Conservation (phyloP, 2,329 filamentous ascomycete genomes). For the Lecanicillium sp. region DNA sequence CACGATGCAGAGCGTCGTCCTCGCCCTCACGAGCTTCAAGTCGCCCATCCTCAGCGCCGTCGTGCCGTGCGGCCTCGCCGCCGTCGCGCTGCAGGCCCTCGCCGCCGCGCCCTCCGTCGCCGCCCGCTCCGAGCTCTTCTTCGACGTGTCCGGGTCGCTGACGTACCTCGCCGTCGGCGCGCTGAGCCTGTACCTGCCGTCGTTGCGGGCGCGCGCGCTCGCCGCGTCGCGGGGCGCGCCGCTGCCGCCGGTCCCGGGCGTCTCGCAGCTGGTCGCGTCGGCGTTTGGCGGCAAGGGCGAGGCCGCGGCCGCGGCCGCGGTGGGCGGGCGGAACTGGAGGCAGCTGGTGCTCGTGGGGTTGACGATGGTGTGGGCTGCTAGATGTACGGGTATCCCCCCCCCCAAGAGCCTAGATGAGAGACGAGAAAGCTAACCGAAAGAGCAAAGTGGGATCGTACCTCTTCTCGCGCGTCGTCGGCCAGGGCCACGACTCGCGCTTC, state of each 20-base stretch:
- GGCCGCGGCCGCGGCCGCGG: background rate
- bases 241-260: conserved; percentile 37
- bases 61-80: conserved; percentile 55
- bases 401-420: background rate
- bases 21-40: conserved; percentile 55
- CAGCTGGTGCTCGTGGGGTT: conserved; percentile 36
- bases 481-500: conserved; percentile 52
- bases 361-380: conserved; percentile 50
- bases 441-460: conserved; percentile 56
- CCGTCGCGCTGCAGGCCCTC: conserved; percentile 56
- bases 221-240: conserved; percentile 29
- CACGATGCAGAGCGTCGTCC: conserved; percentile 30
- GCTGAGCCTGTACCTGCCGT: conserved; percentile 55
- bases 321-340: conserved; percentile 48
- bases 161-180: conserved; percentile 61
- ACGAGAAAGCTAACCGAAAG: conserved; percentile 5
- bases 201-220: conserved; percentile 47
- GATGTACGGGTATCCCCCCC: conserved; percentile 39
- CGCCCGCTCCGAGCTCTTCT: conserved; percentile 58
- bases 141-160: conserved; percentile 60
- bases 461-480: conserved; percentile 52
- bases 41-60: conserved; percentile 57
- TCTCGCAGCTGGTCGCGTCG: conserved; percentile 27
- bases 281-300: conserved; percentile 25
- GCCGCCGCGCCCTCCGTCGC: conserved; percentile 57